Evolutionary conservation across 2,329 filamentous ascomycete genomes (phyloP).

Genomic region (Pseudopithomyces chartarum): DNA sequence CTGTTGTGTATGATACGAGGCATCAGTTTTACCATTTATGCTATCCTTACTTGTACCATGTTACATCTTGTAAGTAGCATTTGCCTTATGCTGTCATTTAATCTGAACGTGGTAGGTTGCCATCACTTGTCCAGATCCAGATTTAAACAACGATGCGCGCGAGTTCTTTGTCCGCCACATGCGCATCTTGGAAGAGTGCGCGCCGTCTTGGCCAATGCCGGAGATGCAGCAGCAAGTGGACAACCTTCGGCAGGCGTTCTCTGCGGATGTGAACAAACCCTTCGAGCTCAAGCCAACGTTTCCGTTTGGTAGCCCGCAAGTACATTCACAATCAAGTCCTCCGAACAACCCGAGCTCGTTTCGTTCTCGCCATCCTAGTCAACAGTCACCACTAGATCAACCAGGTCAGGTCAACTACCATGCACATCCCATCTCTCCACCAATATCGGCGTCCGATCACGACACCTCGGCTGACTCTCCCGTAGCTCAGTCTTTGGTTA

Average conservation of each 20-base stretch:
- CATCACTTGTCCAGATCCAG: slow-evolving; percentile 89
- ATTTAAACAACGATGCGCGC: slow-evolving; percentile 81
- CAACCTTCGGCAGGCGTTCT: slow-evolving; percentile 87
- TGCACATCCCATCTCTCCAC: slow-evolving; percentile 76
- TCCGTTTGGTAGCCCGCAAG: slow-evolving; percentile 79
- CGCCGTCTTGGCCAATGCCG: slow-evolving; percentile 81
- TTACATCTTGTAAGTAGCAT: slow-evolving; percentile 77
- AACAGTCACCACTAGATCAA: slow-evolving; percentile 56
- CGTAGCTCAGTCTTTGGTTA: slow-evolving; percentile 71
- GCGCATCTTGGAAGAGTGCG: slow-evolving; percentile 87
- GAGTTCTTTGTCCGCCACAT: slow-evolving; percentile 93
- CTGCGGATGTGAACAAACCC: slow-evolving; percentile 79
- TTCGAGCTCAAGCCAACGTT: slow-evolving; percentile 90
- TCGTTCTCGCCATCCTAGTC: slow-evolving; percentile 56
- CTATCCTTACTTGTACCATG: slow-evolving; percentile 87
- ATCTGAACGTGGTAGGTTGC: slow-evolving; percentile 68
- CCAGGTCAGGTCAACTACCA: slow-evolving; percentile 67
- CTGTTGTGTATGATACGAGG: slow-evolving; percentile 91
- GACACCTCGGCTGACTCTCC: slow-evolving; percentile 80
- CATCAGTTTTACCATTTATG: slow-evolving; percentile 95
- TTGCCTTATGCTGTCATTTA: slow-evolving; percentile 4
- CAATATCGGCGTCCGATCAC: slow-evolving; percentile 73
- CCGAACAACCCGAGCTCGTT: slow-evolving; percentile 57
- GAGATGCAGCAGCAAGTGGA: slow-evolving; percentile 91
- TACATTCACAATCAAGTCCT: slow-evolving; percentile 66